Conservation (phyloP, 2,329 filamentous ascomycete genomes). For the Onygenales sp. region DNA sequence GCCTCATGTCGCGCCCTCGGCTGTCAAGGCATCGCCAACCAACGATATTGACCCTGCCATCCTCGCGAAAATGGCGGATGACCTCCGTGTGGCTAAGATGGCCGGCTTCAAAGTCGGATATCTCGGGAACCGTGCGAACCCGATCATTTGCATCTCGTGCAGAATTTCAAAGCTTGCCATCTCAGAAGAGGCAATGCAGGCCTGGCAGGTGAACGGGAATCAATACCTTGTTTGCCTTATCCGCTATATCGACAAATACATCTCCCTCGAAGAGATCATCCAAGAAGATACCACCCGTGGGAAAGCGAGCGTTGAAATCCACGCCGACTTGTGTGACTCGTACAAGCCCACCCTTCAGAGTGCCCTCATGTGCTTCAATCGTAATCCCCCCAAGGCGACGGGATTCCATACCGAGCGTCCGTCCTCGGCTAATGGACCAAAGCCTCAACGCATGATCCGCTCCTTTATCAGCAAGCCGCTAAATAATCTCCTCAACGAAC, state of each 20-base stretch:
- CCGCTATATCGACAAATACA: constrained; percentile 54
- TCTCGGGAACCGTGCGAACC: constrained; percentile 43
- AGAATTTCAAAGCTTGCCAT: constrained; percentile 62
- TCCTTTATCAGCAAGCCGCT: constrained; percentile 65
- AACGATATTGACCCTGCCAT: not conserved
- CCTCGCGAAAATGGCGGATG: constrained; percentile 40
- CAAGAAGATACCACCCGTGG: constrained; percentile 27
- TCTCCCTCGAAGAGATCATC: constrained; percentile 46
- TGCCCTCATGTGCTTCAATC: constrained; percentile 43
- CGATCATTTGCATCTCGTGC: constrained; percentile 57
- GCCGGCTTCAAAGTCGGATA: constrained; percentile 64
- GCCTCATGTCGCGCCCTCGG: not conserved
- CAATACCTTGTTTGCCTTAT: constrained; percentile 70
- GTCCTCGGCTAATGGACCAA: not conserved
- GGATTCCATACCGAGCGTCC: not conserved
- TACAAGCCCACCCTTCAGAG: constrained; percentile 60
- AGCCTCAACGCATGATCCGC: constrained; percentile 36
- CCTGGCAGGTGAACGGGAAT: constrained; percentile 59
- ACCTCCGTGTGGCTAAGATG: constrained; percentile 51
- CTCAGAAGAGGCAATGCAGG: constrained; percentile 62
- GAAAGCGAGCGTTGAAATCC: constrained; percentile 44
- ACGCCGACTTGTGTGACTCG: constrained; percentile 58
- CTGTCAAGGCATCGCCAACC: not conserved
- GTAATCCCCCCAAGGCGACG: not conserved
- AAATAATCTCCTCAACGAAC: constrained; percentile 56